Base-by-base conservation (phyloP, 495 filamentous ascomycete species). In the Pseudevernia furfuracea region DNA sequence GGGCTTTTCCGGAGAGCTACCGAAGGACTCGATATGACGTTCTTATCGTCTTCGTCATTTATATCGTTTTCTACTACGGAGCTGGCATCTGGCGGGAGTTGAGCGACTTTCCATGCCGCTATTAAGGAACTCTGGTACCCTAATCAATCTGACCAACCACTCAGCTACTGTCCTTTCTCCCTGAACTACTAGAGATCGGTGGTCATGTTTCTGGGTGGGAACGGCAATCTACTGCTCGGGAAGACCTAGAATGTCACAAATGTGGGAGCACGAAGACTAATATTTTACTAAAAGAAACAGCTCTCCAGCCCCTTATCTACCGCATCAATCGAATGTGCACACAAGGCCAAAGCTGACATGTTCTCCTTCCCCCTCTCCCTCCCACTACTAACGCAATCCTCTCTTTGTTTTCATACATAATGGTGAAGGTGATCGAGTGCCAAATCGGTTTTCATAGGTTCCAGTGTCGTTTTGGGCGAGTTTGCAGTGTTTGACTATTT, bases 341-440 rank as follows among this genome's bases (percentile, higher is more conserved):
- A 49, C 19, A 39, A 58, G 55, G 41, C 62, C 55, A 52, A 59
- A 48, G 52, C n/a, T 10, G 52, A 55, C 52, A 9, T 21, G 11
- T 34, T 55, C 52, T 30, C 39, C 28, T 56, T 36, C 44, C 7
- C 41, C 7, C 17, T 25, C 30, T 25, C 25, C 39, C 25, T n/a
- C n/a, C 61, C 25, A 41, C 46, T 37, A 38, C 57, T 4, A 55
- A 7, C 23, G 36, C 66, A 32, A 60, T 38, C 19, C 44, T 64
- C 38, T 56, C 58, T 48, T 67, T 52, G n/a, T 63, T 64, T 64
- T 64, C 52, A 32, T 64, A 64, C 62, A 64, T 46, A 9, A n/a
- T 58, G 25, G 62, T 59, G 41, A 64, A 64, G 25, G 19, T 58
- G 62, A 59, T 64, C 58, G 36, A 59, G 41, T 23, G 39, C 56